Conservation (phyloP, 2,329 filamentous ascomycete species). For the Aureobasidium namibiae region DNA sequence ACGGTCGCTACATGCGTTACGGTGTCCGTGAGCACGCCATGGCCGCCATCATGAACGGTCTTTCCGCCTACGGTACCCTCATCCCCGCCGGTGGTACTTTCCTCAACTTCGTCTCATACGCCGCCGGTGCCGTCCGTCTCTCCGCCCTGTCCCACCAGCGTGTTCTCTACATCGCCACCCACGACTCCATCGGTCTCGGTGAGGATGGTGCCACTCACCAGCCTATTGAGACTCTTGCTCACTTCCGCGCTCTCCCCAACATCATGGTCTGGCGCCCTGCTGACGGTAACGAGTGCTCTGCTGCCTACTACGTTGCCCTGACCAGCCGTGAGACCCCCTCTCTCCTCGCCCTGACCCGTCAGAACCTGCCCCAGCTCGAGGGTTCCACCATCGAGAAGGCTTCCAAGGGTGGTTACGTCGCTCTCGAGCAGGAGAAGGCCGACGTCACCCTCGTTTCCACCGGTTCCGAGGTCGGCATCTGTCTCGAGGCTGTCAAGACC, state of each 20-base stretch:
- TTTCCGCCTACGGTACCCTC: conserved; percentile 89
- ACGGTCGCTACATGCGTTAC: conserved; percentile 85
- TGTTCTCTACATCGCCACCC: conserved; percentile 90
- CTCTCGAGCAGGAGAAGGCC: conserved; percentile 75
- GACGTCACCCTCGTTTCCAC: conserved; percentile 86
- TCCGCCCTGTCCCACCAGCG: conserved; percentile 87
- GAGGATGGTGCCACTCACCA: conserved; percentile 98
- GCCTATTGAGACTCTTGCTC: conserved; percentile 94
- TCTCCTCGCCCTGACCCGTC: conserved; percentile 89
- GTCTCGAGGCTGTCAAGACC: conserved; percentile 84
- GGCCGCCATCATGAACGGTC: conserved; percentile 90
- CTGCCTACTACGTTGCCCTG: conserved; percentile 92
- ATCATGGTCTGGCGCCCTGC: conserved; percentile 99
- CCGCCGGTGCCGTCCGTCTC: conserved; percentile 87
- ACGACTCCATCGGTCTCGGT: conserved; percentile 98
- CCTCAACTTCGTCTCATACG: conserved; percentile 99
- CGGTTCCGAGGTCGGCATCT: conserved; percentile 91
- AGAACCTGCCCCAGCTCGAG: conserved; percentile 97
- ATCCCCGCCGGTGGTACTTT: conserved; percentile 94
- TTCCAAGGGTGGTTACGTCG: conserved; percentile 91
- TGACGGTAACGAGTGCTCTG: conserved; percentile 96
- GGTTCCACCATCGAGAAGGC: conserved; percentile 82
- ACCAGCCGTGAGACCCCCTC: conserved; percentile 84
- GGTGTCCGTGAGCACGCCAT: conserved; percentile 89
- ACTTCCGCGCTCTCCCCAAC: conserved; percentile 98